Evolutionary conservation across 768 basidiomycete genomes (phyloP), one percentile per base, ranked within the genome.

Genomic region (Phylloporus rhodoxanthus): DNA sequence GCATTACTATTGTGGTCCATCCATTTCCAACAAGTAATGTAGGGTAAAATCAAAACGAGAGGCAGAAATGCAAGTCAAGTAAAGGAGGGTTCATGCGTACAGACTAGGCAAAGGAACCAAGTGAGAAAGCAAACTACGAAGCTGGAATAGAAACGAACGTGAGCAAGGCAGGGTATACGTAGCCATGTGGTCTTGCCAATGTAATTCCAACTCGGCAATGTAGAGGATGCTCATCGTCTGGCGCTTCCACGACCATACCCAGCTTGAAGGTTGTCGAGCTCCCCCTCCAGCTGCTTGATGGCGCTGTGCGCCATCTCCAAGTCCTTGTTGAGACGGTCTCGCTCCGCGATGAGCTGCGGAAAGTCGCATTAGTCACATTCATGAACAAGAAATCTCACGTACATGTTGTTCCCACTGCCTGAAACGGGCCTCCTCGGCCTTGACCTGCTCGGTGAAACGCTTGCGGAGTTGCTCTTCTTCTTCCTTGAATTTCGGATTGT

Each of bases 401-500:
- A 94, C 91, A 71, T 96, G 92, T 72, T 95, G 91, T 68, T 98
- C 96, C 96, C 96, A 99, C 60, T 97, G 93, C 68, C 96, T 84
- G 80, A 99, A 99, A 53, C 96, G 79, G 11, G 89, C 80, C 67
- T 99, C 96, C 75, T 99, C 96, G 50, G 91, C 78, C 77, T 99
- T 99, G 79, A 99, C 96, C 75, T 99, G 96, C 71, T 99, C 96
- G 26, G 96, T 99, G 73, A 99, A 99, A 54, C 93, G 83, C 78
- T 94, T 97, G 64, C 95, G 79, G 54, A 98, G 81, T 51, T 84
- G 78, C 70, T 99, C 96, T 69, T 99, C 95, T 73, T 99, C 96
- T 69, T 98, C 96, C 76, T 94, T 94, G 84, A 95, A 99, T 72
- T 98, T 98, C 60, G 96, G 95, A 71, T 98, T 99, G 73, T 99